Base-by-base conservation (phyloP, 805 yeast genomes). In the Schizosaccharomyces octosporus region DNA sequence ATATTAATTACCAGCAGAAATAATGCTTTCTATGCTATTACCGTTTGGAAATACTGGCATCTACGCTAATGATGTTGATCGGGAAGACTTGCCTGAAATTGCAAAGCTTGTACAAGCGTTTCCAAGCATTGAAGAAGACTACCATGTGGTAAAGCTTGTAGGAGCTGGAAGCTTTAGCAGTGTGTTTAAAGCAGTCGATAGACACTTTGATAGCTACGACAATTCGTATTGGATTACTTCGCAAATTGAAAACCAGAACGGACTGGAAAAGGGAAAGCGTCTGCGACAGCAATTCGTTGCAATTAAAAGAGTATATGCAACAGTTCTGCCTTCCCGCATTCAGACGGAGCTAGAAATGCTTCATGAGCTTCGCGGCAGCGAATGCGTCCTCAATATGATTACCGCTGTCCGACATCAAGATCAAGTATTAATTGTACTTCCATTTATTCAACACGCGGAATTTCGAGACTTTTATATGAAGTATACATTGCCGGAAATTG, bases 91-190 rank as follows among this genome's bases (percentile, higher is more conserved):
- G 11, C 48, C 43, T 19, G 43, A 31, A 21, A 57, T 57, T 41
- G 60, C 43, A 17, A 57, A 57, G 19, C 29, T 57, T 17, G 29
- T 36, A 13, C 48, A 36, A 57, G 60, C 60, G 19, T 36, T 57
- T 24, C 60, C 60, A 21, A 36, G 19, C 27, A 36, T 57, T 36
- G 60, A 36, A 21, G 48, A 57, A 9, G 60, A 57, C 17, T 57
- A 57, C 29, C 60, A 32, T 57, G 60, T 57, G 19, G 43, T 57
- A 21, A 36, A 41, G 42, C 27, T 57, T 11, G 42, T 57, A 29
- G 60, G 60, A 21, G 48, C 60, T 5, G 60, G 60, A 5, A 57
- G 60, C n/a, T 57, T 57, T 19, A 57, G 60, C 24, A 36, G 48
- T n/a, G 60, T 57, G 13, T 57, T 57, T 32, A 36, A 57, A 32